Conservation (phyloP, 129 eudicot genomes). For the Glebionis coronaria region DNA sequence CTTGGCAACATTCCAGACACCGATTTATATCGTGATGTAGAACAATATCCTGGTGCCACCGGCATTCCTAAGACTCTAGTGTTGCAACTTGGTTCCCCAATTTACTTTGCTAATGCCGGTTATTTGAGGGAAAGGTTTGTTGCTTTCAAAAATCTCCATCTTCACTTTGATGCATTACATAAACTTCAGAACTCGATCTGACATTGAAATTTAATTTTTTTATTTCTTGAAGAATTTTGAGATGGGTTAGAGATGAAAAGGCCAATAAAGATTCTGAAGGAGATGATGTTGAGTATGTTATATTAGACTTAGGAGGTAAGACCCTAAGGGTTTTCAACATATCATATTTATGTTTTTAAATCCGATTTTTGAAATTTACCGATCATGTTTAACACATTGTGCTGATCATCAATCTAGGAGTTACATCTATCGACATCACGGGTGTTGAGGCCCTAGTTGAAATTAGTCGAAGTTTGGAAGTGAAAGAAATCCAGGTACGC, state of each 20-base stretch:
- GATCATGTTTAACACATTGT: background rate
- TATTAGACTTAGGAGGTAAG: conserved; percentile 87
- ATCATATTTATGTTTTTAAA: background rate
- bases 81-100: conserved; percentile 87
- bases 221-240: conserved; percentile 47
- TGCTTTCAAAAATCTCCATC: conserved; percentile 3
- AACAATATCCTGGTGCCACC: conserved; percentile 65
- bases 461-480: conserved; percentile 44
- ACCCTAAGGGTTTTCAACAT: background rate
- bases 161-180: conserved; percentile 6
- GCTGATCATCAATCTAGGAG: conserved; percentile 46
- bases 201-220: background rate
- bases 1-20: conserved; percentile 72
- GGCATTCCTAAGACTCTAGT: conserved; percentile 48
- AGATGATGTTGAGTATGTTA: conserved; percentile 49
- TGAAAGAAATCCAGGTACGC: conserved; percentile 56
- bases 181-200: background rate
- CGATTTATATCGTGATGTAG: conserved; percentile 60
- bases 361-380: too few species aligned
- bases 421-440: conserved; percentile 76
- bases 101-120: conserved; percentile 61
- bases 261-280: conserved; percentile 34
- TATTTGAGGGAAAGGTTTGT: conserved; percentile 78
- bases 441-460: conserved; percentile 80
- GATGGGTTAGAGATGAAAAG: conserved; percentile 82